Conservation (phyloP, 345 rosid genomes). For the Salix udensis region DNA sequence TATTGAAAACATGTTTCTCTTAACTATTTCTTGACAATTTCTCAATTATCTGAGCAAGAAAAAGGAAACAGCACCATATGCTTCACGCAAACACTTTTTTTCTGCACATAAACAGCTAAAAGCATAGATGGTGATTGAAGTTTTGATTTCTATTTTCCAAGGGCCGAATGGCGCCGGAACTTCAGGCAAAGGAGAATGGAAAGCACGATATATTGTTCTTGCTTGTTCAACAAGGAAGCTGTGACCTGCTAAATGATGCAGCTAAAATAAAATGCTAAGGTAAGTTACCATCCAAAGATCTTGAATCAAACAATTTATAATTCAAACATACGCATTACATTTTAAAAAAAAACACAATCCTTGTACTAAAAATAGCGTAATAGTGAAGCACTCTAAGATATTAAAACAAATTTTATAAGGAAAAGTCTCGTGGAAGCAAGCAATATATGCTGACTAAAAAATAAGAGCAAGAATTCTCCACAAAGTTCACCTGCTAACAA, state of each 20-base stretch:
- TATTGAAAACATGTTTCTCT: not conserved
- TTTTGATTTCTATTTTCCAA: not conserved
- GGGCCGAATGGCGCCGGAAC: not conserved
- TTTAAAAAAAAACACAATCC: too few species aligned
- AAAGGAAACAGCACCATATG: not conserved
- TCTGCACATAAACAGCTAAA: not conserved
- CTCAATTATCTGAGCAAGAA: not conserved
- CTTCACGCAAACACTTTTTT: not conserved
- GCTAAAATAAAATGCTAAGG: too few species aligned
- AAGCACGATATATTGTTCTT: not conserved
- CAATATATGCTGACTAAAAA: too few species aligned
- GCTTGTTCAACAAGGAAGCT: slow-evolving; percentile 30
- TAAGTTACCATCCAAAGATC: slow-evolving; percentile 1
- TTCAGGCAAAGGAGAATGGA: not conserved
- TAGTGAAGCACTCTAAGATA: too few species aligned
- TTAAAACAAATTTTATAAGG: too few species aligned
- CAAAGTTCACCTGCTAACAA: too few species aligned
- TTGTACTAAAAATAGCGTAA: too few species aligned
- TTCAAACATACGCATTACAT: too few species aligned
- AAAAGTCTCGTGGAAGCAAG: too few species aligned
- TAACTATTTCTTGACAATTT: not conserved
- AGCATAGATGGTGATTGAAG: not conserved
- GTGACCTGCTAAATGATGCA: slow-evolving; percentile 75
- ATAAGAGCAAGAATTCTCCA: too few species aligned
- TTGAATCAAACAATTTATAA: not conserved